Evolutionary conservation across 371 early-diverging fungal genomes (phyloP), one percentile per base, ranked within the genome.

Genomic region (Mucor saturninus): DNA sequence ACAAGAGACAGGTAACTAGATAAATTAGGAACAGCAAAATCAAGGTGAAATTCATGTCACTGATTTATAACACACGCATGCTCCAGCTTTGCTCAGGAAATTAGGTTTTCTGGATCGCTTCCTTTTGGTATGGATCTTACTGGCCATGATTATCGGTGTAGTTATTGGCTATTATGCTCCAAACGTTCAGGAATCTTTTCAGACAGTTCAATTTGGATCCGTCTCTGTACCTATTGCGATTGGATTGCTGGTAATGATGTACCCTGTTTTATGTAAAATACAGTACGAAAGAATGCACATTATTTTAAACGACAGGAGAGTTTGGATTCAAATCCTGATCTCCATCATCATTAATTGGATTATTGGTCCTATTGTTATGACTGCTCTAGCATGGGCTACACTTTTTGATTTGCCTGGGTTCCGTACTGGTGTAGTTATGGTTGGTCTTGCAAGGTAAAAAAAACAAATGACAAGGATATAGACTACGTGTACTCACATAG

Each of bases 361-460:
- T 48, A 49, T 91, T 14, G 88, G 86, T 4, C 93, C 93, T 1
- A 72, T 89, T 9, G 21, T 90, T 29, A 91, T 91, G 91, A 81
- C 86, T 5, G 87, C 73, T 8, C 65, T 92, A 11, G 93, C 90
- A 0, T 92, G 91, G 91, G 83, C 81, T 32, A 85, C 88, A 5
- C 69, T 91, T 2, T 87, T 86, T 26, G 93, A 92, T 67, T 71
- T 90, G 14, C 83, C 85, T 35, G 86, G 80, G 6, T 86, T 88
- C 54, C 83, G 91, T 29, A 85, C 81, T 0, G 93, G 93, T 9
- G 82, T 91, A n/a, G 82, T 92, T 13, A 78, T 92, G 70, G 87
- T 92, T 28, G 93, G 91, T 1, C 60, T 83, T 14, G 90, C 88
- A 30, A 64, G 79, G 79, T 75, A 72, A 55, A 11, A 49, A 6